Evolutionary conservation across 1,284 basidiomycete genomes (phyloP).

Genomic region (Cutaneotrichosporon sp.): DNA sequence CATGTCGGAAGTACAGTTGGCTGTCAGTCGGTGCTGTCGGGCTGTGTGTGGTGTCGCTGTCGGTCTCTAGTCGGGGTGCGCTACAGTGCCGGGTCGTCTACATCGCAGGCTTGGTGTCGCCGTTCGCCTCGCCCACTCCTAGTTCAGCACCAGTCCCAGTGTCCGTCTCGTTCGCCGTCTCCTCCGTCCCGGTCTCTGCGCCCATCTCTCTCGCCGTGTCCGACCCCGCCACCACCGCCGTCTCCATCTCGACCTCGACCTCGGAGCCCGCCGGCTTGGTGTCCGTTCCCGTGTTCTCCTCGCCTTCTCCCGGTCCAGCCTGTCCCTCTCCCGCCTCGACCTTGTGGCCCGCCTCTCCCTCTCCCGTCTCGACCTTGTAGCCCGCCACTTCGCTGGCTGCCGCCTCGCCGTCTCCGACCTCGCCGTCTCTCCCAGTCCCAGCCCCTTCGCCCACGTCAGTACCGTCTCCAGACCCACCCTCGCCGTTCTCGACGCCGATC

Average conservation of each 20-base stretch:
- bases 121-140: conserved; percentile 2
- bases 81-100: background rate
- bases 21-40: background rate
- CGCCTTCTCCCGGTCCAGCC: background rate
- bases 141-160: conserved; percentile 4
- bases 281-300: background rate
- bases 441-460: background rate
- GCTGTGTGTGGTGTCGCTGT: background rate
- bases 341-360: background rate
- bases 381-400: no score
- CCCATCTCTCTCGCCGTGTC: background rate
- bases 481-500: conserved; percentile 4
- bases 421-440: background rate
- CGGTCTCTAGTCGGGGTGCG: background rate
- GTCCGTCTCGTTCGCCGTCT: no score
- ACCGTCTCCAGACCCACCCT: background rate
- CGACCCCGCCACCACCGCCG: background rate
- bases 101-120: background rate
- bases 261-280: background rate
- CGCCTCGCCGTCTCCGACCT: background rate
- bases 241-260: background rate
- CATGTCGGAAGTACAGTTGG: background rate
- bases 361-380: background rate
- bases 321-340: no score
- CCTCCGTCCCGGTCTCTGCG: no score